These are phyloP conservation scores for Aspergillus asperescens DNA, from an alignment of 495 filamentous ascomycete genomes.

Conservation along the genomic window DNA sequence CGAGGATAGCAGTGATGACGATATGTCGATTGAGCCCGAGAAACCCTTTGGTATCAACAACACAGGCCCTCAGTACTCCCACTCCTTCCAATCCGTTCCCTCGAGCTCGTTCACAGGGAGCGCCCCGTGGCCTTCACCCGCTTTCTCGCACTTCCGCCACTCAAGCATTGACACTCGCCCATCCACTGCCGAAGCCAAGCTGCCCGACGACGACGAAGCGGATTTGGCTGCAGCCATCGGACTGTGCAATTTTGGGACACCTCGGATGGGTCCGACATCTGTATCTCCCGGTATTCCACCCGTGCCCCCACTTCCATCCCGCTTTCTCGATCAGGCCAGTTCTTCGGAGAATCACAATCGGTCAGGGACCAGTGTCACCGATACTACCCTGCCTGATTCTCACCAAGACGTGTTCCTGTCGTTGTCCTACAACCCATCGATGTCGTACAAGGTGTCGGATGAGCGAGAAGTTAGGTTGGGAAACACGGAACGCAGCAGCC, in stretches of 20 bases:
- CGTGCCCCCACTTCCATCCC: slow-evolving; percentile 73
- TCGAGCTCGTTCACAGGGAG: slow-evolving; percentile 50
- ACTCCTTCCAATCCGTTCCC: slow-evolving; percentile 76
- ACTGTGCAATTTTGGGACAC: slow-evolving; percentile 85
- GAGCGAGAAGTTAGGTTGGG: slow-evolving; percentile 39
- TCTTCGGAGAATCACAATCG: slow-evolving; percentile 24
- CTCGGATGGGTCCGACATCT: slow-evolving; percentile 62
- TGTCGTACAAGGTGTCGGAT: slow-evolving; percentile 47
- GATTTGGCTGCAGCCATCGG: slow-evolving; percentile 84
- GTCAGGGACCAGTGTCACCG: slow-evolving; percentile 38
- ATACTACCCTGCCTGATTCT: slow-evolving; percentile 33
- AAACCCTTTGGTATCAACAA: slow-evolving; percentile 54
- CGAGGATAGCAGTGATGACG: slow-evolving; percentile 41
- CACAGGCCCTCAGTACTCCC: slow-evolving; percentile 60
- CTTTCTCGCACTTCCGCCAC: slow-evolving; percentile 43
- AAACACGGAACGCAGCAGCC: slow-evolving; percentile 38
- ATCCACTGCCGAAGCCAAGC: slow-evolving; percentile 55
- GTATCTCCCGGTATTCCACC: slow-evolving; percentile 76
- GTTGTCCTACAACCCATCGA: slow-evolving; percentile 41
- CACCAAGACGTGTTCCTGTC: slow-evolving; percentile 37
- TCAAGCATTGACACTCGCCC: slow-evolving; percentile 59
- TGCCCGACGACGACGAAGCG: slow-evolving; percentile 57
- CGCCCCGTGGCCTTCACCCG: slow-evolving; percentile 42
- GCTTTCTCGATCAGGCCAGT: slow-evolving; percentile 37
- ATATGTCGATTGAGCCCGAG: slow-evolving; percentile 38